phyloP scores from a whole-genome alignment of 148 eudicot genomes.

The Spergularia bocconei region DNA sequence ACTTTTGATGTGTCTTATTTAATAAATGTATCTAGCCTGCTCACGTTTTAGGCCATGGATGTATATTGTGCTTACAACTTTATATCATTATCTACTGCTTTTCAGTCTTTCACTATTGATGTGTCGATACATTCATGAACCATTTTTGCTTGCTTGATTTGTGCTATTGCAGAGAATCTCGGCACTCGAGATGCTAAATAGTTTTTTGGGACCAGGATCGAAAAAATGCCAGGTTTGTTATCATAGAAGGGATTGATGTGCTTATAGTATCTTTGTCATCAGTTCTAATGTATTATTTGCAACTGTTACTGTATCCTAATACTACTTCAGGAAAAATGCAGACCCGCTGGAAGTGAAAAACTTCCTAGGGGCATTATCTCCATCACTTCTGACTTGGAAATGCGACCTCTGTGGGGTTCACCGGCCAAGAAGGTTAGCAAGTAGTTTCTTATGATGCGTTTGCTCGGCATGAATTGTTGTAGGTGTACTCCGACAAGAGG shows the following conservation, averaged over 20 bases:
- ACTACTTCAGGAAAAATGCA: constrained; percentile 36
- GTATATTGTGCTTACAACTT: not conserved
- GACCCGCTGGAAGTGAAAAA: constrained; percentile 50
- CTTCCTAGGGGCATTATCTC: constrained; percentile 56
- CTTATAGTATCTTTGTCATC: not conserved
- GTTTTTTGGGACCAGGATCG: constrained; percentile 23
- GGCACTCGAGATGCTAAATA: constrained; percentile 26
- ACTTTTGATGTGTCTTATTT: not conserved
- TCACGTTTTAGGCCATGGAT: constrained; percentile 1
- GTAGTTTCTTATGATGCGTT: not conserved
- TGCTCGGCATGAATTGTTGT: not conserved
- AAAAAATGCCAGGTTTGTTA: constrained; percentile 49
- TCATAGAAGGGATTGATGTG: not conserved
- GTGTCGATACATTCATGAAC: not conserved
- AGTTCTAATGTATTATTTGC: not conserved
- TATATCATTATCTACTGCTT: not conserved
- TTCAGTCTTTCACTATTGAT: not conserved
- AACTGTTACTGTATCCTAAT: constrained; percentile 11
- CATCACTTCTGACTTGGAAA: constrained; percentile 56
- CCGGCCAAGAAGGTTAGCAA: constrained; percentile 43
- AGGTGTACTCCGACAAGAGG: no score
- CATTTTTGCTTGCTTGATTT: not conserved
- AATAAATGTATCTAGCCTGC: not conserved
- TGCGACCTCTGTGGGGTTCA: constrained; percentile 61
- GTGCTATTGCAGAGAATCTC: constrained; percentile 36